Percentiles rank a stretch among this genome's conserved stretches.
Evolutionary conservation across 1,284 basidiomycete genomes (phyloP).

Genomic region (Ceratobasidium sp.): DNA sequence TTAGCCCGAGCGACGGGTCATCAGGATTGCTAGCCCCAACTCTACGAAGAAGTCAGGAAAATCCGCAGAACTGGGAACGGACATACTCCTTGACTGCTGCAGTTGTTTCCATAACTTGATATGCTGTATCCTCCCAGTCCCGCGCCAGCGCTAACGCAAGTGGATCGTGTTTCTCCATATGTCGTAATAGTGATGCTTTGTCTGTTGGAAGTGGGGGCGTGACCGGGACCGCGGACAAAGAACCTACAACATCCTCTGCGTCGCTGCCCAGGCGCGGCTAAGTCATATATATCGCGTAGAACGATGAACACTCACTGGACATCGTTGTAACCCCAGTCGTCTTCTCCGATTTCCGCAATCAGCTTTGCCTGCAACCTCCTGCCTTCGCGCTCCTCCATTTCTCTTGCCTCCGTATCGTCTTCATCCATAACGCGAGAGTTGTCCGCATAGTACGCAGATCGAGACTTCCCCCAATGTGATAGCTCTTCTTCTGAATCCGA

Average conservation of each 20-base stretch:
- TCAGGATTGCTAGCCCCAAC: slow-evolving; percentile 66
- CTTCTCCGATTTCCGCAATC: slow-evolving; percentile 78
- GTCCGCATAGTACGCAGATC: slow-evolving; percentile 86
- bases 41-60: slow-evolving; percentile 58
- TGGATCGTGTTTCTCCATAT: slow-evolving; percentile 85
- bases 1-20: slow-evolving; percentile 71
- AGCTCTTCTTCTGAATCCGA: slow-evolving; percentile 57
- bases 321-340: slow-evolving; percentile 89
- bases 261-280: slow-evolving; percentile 8
- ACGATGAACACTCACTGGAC: slow-evolving; percentile 50
- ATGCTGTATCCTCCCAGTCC: slow-evolving; percentile 64
- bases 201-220: slow-evolving; percentile 60
- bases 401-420: slow-evolving; percentile 87
- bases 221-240: slow-evolving; percentile 23
- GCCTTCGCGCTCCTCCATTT: slow-evolving; percentile 91
- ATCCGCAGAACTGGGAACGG: slow-evolving; percentile 4
- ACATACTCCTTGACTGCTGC: slow-evolving; percentile 71
- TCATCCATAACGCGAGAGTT: slow-evolving; percentile 84
- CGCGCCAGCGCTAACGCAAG: slow-evolving; percentile 71
- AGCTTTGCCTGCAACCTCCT: slow-evolving; percentile 83
- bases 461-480: slow-evolving; percentile 85
- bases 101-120: slow-evolving; percentile 69
- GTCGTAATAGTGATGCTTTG: slow-evolving; percentile 74
- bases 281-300: background rate
- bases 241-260: slow-evolving; percentile 59